Base-by-base conservation (phyloP, 768 basidiomycete genomes). In the Leccinum pellstonianum region DNA sequence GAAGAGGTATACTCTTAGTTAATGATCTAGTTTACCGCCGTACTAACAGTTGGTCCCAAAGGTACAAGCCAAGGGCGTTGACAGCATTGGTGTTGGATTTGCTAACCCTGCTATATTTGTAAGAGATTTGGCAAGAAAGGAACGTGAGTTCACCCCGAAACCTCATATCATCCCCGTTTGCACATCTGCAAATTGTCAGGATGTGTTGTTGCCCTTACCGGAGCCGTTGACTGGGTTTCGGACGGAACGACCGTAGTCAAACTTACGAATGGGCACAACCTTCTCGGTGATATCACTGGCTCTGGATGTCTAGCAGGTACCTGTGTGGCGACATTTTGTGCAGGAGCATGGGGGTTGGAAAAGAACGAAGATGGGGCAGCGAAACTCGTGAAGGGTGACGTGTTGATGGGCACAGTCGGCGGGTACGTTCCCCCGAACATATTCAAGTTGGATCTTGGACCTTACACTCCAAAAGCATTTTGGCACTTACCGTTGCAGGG, bases 271-370 rank as follows among this genome's bases (percentile, higher is more conserved):
- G 95, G 95, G 0, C 79, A 90, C 67, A 74, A 77, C 15, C 75
- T 89, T 23, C 83, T 97, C 8, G 87, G 86, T 0, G 78, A 82
- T 56, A 93, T 98, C 57, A 97, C 95, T 0, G 95, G 95, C 1
- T 91, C 91, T 25, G 95, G 95, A 4, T 98, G 95, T 68, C 85
- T 95, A 71, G 77, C 85, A 23, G 90, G 90, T 27, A 89, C 90
- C 11, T 79, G 82, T 33, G 82, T 96, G 52, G 90, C 93, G 1
- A 83, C 88, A 15, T 95, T 87, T 74, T 91, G 90, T 70, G 93
- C 88, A 5, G 87, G 84, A 2, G 85, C 86, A 68, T 81, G 31
- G 70, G 73, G 33, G 73, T 73, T n/a, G 69, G 75, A n/a, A 47
- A 70, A 64, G 57, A 70, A 52, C 55, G 65, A 61, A 59, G 64